Percentiles rank a stretch among this genome's conserved stretches.
phyloP scores from a whole-genome alignment of 495 filamentous ascomycete genomes.

The Penicillium arizonense region DNA sequence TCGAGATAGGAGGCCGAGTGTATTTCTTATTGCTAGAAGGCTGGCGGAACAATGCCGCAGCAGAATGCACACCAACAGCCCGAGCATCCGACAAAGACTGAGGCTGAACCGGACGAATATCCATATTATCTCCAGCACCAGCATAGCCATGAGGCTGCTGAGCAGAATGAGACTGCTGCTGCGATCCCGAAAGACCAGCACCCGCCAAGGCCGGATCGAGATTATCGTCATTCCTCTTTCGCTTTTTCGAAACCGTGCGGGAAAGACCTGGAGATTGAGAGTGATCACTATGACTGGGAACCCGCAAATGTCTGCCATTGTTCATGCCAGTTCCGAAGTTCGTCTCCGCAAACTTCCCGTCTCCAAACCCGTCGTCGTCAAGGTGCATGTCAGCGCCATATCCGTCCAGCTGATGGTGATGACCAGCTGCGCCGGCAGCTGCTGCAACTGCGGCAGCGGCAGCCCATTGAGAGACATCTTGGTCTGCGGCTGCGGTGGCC shows the following conservation, averaged over 20 bases:
- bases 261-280: conserved; percentile 73
- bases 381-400: conserved; percentile 43
- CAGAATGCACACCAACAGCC: conserved; percentile 54
- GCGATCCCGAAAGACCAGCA: conserved; percentile 22
- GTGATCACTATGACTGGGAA: conserved; percentile 56
- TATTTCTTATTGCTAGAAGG: conserved; percentile 56
- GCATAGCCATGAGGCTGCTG: conserved; percentile 33
- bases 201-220: conserved; percentile 44
- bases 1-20: conserved; percentile 61
- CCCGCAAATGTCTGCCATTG: conserved; percentile 30
- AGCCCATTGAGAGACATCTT: conserved; percentile 47
- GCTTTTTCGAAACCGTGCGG: conserved; percentile 40
- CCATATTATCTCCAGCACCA: conserved; percentile 33
- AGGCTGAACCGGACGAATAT: conserved; percentile 35
- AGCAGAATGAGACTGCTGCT: conserved; percentile 30
- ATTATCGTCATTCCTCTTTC: conserved; percentile 44
- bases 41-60: conserved; percentile 56
- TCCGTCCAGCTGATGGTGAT: conserved; percentile 39
- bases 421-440: conserved; percentile 36
- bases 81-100: conserved; percentile 47
- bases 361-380: conserved; percentile 42
- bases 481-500: conserved; percentile 51
- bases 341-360: conserved; percentile 8
- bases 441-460: conserved; percentile 36
- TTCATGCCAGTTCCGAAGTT: conserved; percentile 30